Percentiles rank a stretch among this genome's conserved stretches.
Conservation (phyloP, 2,329 filamentous ascomycete species). For the Ophiostoma perfectum region DNA sequence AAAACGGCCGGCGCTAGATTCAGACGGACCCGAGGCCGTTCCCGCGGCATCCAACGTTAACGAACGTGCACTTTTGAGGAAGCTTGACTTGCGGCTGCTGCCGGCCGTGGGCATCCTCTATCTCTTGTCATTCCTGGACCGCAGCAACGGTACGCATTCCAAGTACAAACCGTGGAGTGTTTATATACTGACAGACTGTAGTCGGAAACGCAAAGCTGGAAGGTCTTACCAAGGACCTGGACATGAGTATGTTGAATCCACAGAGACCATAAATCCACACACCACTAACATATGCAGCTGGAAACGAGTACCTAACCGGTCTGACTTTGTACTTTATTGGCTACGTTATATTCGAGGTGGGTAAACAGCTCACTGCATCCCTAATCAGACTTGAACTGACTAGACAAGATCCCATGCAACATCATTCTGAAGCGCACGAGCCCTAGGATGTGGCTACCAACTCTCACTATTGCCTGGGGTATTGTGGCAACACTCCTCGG, state of each 20-base stretch:
- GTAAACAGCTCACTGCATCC: background rate
- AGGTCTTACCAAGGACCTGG: background rate
- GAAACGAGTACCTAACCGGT: background rate
- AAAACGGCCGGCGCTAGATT: background rate
- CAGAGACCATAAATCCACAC: background rate
- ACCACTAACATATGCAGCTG: background rate
- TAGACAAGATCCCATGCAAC: background rate
- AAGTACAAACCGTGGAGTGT: background rate
- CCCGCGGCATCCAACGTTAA: background rate
- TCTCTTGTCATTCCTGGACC: background rate
- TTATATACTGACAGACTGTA: background rate
- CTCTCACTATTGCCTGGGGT: background rate
- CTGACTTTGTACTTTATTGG: constrained; percentile 6
- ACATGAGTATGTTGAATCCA: background rate
- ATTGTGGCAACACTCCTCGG: constrained; percentile 1
- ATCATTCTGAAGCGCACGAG: background rate
- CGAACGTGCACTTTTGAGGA: background rate
- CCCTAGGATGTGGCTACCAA: background rate
- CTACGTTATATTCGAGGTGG: background rate
- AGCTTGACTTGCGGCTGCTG: background rate
- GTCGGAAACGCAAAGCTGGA: background rate
- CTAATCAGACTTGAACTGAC: too few relatives aligned
- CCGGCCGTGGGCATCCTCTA: background rate
- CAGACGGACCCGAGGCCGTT: background rate
- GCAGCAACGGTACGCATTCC: background rate